Conservation (phyloP, 768 basidiomycete genomes). For the Psilocybe azurescens region DNA sequence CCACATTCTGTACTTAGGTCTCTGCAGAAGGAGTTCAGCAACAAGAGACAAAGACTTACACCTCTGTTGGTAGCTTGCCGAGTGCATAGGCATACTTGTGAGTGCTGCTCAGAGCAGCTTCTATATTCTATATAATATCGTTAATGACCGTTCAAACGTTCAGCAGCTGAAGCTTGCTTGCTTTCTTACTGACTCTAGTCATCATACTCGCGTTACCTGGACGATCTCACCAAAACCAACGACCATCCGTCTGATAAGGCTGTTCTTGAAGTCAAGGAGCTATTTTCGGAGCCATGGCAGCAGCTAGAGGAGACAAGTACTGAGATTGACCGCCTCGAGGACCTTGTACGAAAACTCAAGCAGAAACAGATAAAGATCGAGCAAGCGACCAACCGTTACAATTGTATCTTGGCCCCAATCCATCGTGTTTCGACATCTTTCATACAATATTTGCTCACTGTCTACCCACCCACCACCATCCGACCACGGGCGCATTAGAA, state of each 20-base stretch:
- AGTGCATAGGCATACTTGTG: too few species aligned
- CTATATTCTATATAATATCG: too few species aligned
- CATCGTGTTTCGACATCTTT: conserved; percentile 9
- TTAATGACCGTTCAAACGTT: too few species aligned
- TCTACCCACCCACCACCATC: conserved; percentile 1
- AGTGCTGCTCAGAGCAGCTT: too few species aligned
- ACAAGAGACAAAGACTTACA: too few species aligned
- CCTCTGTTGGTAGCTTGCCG: too few species aligned
- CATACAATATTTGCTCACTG: conserved; percentile 5
- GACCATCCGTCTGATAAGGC: conserved; percentile 1
- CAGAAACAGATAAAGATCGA: too few species aligned
- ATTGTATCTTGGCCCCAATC: background rate
- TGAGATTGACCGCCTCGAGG: background rate
- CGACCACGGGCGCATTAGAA: background rate
- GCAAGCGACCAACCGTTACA: background rate
- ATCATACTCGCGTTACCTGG: background rate
- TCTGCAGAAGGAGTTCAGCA: too few species aligned
- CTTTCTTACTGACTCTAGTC: background rate
- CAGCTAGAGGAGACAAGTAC: background rate
- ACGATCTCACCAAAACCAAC: background rate
- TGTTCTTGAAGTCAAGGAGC: background rate
- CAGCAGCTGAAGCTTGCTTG: too few species aligned
- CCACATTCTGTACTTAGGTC: too few species aligned
- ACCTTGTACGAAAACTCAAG: background rate
- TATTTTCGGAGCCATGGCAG: background rate